Base-by-base conservation (phyloP, 495 filamentous ascomycete genomes). In the Trichocladium antarcticum region DNA sequence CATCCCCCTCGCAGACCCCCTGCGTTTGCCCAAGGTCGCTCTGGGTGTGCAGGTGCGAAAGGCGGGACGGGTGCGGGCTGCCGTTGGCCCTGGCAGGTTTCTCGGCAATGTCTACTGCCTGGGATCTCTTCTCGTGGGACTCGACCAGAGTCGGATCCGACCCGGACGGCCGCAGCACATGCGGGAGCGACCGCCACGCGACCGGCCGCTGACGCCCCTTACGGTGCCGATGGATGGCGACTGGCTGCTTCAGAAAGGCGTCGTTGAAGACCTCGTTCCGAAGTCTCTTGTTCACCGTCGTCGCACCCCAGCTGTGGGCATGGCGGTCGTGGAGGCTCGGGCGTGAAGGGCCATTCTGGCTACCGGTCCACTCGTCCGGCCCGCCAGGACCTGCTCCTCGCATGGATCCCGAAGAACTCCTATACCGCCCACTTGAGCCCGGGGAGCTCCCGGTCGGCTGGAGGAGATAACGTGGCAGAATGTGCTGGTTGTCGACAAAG, bases 401-500 rank as follows among this genome's bases (percentile, higher is more conserved):
- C 6, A 32, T 22, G n/a, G 61, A 63, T 12, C 58, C 65, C 7
- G 68, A 70, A 20, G 60, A 57, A 40, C 70, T 72, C 45, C 61
- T 61, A 14, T 59, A 63, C 14, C 66, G 65, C 6, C 56, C 51
- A 3, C 46, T 17, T 6, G 42, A 36, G 51, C 22, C 49, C 0
- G 61, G 56, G 5, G 51, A 47, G 8, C 40, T 51, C 15, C 42
- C 52, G 0, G 63, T 58, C n/a, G 71, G 65, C 35, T 74, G 64
- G 56, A 79, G 67, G 78, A 95, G 52, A 61, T 82, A 85, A 15
- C 85, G 80, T 6, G 92, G 93, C 34, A 98, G 83, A 49, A 98
- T 95, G 57, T 98, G 92, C 28, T 87, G 78, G 57, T 98, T 98
- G 57, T 97, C 88, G 49, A 89, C 89, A 51, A 98, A 86, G 8